Percentiles rank a stretch among this genome's conserved stretches.
These are phyloP conservation scores for Apophysomyces trapeziformis DNA, from an alignment of 371 early-diverging fungal species.

Conservation along the genomic window DNA sequence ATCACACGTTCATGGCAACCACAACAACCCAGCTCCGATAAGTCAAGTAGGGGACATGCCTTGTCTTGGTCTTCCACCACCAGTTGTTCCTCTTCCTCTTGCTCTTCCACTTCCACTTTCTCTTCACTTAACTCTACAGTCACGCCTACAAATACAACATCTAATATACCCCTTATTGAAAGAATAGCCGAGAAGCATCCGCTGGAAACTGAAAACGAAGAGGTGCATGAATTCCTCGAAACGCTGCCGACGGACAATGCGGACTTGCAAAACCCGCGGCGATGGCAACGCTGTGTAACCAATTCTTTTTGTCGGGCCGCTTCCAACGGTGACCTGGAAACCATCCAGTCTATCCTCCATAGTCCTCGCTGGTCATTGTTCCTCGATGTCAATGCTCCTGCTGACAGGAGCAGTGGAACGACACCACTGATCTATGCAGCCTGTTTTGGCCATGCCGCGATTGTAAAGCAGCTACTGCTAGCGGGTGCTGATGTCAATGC, in stretches of 20 bases:
- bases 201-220: neutral
- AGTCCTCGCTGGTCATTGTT: conserved; percentile 5
- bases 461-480: conserved; percentile 65
- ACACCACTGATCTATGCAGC: conserved; percentile 86
- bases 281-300: conserved; percentile 9
- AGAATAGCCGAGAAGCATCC: neutral
- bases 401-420: conserved; percentile 58
- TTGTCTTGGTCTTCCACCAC: neutral
- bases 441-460: conserved; percentile 81
- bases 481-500: conserved; percentile 76
- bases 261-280: neutral
- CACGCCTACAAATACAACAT: neutral
- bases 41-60: neutral
- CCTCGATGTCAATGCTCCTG: conserved; percentile 22
- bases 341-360: conserved; percentile 18
- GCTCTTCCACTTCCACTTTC: neutral
- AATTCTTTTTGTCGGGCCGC: conserved; percentile 21
- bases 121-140: neutral
- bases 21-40: neutral
- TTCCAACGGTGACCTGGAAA: conserved; percentile 25
- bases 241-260: neutral
- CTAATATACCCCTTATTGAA: neutral
- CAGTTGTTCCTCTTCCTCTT: neutral
- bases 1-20: neutral
- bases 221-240: neutral